These are phyloP conservation scores for Tylopilus felleus DNA, from an alignment of 768 basidiomycete species.

Conservation along the genomic window DNA sequence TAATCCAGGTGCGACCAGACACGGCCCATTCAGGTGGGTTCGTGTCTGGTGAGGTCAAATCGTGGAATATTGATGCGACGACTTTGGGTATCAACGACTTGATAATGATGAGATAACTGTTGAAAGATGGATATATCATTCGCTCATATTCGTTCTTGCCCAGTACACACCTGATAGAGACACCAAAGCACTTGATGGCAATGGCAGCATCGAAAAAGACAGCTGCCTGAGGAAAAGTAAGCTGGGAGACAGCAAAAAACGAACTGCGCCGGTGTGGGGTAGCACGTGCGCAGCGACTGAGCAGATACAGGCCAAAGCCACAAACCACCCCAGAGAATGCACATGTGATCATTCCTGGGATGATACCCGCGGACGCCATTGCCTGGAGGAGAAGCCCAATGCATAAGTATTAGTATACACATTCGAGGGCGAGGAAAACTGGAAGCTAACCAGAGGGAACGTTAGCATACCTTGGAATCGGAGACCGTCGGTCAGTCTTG, in stretches of 20 bases:
- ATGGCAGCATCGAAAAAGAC: slow-evolving; percentile 93
- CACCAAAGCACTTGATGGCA: slow-evolving; percentile 95
- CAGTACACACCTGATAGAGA: slow-evolving; percentile 73
- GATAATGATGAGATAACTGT: slow-evolving; percentile 85
- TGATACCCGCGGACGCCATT: slow-evolving; percentile 84
- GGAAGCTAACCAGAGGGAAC: slow-evolving; percentile 65
- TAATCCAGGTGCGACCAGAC: slow-evolving; percentile 80
- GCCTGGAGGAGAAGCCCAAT: slow-evolving; percentile 46
- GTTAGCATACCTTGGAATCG: slow-evolving; percentile 71
- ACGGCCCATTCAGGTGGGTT: slow-evolving; percentile 75
- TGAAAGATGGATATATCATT: not conserved
- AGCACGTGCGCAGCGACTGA: slow-evolving; percentile 77
- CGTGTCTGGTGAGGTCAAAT: slow-evolving; percentile 58
- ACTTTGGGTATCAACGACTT: slow-evolving; percentile 94
- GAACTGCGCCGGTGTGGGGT: slow-evolving; percentile 74
- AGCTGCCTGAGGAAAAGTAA: slow-evolving; percentile 87
- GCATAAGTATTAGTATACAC: not conserved
- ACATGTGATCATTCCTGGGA: slow-evolving; percentile 90
- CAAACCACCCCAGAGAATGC: slow-evolving; percentile 72
- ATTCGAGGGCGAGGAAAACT: not conserved
- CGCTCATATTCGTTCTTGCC: not conserved
- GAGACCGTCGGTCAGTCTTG: not conserved
- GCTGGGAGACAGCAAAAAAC: slow-evolving; percentile 76
- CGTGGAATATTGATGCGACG: slow-evolving; percentile 76
- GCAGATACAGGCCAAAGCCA: slow-evolving; percentile 84